Evolutionary conservation across 306 rosid genomes (phyloP), one percentile per base, ranked within the genome.

Genomic region (Casuarina glauca): DNA sequence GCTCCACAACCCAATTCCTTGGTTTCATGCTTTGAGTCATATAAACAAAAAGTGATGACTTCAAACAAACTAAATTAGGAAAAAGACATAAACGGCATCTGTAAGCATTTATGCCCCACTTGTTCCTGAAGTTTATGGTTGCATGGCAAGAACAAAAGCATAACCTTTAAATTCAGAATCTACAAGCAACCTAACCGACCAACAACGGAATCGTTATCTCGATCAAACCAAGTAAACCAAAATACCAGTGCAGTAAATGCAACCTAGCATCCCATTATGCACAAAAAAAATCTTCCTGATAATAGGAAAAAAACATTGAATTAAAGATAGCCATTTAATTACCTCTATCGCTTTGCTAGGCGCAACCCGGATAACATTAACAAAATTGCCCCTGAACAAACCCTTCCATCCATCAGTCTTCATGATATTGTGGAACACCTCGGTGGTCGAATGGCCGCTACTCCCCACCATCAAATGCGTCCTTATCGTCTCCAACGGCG

Each of bases 341-440:
- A 95, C 99, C 97, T 95, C 99, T 50, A 93, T 93, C 52, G 99
- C 99, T 86, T 95, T 95, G 82, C 97, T 95, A 39, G 99, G 99
- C 2, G 99, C 99, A 78, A 95, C 99, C 66, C 99, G 93, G 80
- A 95, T 91, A 36, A 95, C 99, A 83, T 95, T 95, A 74, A 93
- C 97, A 5, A 95, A 74, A 79, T 95, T 95, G 39, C 99, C 99
- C 82, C 97, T 87, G 78, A 95, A 95, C 87, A 95, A 80, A 36
- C 99, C 99, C 74, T 86, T 91, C 99, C 99, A 95, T 2, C 99
- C 99, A 79, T 95, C 99, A 69, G 76, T 84, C 73, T 88, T 86
- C 90, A 95, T 88, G 55, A 95, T 88, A 80, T 93, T 57, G 17
- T 84, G 63, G 74, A 95, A 95, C 55, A 95, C 94, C 84, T 93